Conservation (phyloP, 2,329 filamentous ascomycete species). For the Phaeoacremonium minimum region DNA sequence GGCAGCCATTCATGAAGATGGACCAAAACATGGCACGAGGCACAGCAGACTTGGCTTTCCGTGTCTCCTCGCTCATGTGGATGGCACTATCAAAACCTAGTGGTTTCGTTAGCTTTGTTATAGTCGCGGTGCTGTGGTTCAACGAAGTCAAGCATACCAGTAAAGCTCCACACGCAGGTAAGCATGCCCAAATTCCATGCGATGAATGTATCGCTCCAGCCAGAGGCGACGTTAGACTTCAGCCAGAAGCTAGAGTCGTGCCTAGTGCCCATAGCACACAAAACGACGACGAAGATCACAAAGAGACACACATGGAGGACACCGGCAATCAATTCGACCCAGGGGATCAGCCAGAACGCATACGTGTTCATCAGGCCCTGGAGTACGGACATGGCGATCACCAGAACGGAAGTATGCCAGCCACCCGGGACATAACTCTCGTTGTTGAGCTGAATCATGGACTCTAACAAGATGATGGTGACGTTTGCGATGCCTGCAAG, state of each 20-base stretch:
- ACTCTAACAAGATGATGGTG: slow-evolving; percentile 24
- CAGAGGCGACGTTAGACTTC: slow-evolving; percentile 3
- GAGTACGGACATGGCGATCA: slow-evolving; percentile 26
- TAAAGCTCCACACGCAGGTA: slow-evolving; percentile 23
- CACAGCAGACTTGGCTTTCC: slow-evolving; percentile 37
- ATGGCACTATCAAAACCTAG: slow-evolving; percentile 41
- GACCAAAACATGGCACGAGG: slow-evolving; percentile 39
- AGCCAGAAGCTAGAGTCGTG: slow-evolving; percentile 4
- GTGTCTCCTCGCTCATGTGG: slow-evolving; percentile 41
- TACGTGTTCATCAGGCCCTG: slow-evolving; percentile 23
- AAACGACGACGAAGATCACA: slow-evolving; percentile 5
- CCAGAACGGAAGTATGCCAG: slow-evolving; percentile 33
- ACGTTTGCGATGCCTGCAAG: slow-evolving; percentile 26
- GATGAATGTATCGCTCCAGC: too few relatives aligned
- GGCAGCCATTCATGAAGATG: slow-evolving; percentile 32
- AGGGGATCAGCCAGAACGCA: slow-evolving; percentile 30
- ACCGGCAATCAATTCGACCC: slow-evolving; percentile 29
- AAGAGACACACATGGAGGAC: slow-evolving; percentile 17
- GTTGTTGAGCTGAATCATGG: slow-evolving; percentile 8
- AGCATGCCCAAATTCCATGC: slow-evolving; percentile 31
- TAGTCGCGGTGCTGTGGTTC: too few relatives aligned
- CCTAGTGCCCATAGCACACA: slow-evolving; percentile 8
- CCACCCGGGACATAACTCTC: slow-evolving; percentile 5
- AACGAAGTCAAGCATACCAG: slow-evolving; percentile 19
- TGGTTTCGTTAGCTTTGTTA: too few relatives aligned